These are phyloP conservation scores for Chaetomium sp. DNA, from an alignment of 2,329 filamentous ascomycete genomes.

Conservation along the genomic window DNA sequence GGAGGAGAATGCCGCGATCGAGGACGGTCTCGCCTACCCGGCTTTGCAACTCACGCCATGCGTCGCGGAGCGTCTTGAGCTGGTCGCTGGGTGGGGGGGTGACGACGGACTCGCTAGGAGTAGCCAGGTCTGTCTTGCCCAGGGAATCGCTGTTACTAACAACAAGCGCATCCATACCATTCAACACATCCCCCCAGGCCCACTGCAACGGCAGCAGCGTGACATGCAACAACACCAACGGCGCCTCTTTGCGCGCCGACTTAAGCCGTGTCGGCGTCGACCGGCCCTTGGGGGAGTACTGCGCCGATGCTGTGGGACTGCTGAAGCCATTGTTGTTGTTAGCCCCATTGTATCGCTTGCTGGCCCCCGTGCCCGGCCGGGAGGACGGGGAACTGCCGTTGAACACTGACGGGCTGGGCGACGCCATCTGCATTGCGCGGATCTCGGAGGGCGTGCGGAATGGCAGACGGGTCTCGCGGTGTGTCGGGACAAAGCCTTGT, in stretches of 20 bases:
- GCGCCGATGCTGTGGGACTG: constrained; percentile 46
- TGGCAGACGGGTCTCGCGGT: constrained; percentile 54
- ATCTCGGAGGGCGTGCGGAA: constrained; percentile 66
- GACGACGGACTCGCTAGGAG: constrained; percentile 9
- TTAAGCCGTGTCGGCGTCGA: constrained; percentile 53
- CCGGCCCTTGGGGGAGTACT: constrained; percentile 49
- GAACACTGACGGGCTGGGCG: constrained; percentile 52
- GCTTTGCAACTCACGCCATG: constrained; percentile 62
- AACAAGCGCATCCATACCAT: constrained; percentile 31
- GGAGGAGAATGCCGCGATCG: constrained; percentile 65
- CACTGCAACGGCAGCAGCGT: constrained; percentile 66
- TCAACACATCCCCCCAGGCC: constrained; percentile 54
- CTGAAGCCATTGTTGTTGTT: constrained; percentile 45
- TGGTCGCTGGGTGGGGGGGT: constrained; percentile 37
- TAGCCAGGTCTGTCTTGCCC: background rate
- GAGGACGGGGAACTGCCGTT: constrained; percentile 41
- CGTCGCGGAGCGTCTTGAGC: constrained; percentile 49
- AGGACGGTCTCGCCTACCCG: constrained; percentile 67
- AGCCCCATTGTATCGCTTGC: background rate
- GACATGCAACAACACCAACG: constrained; percentile 70
- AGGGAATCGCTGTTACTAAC: constrained; percentile 20
- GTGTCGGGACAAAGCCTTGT: constrained; percentile 41
- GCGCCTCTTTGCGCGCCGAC: constrained; percentile 46
- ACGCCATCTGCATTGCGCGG: constrained; percentile 65
- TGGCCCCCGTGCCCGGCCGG: background rate